Base-by-base conservation (phyloP, 192 early-diverging fungal species). In the Phycomyces nitens region DNA sequence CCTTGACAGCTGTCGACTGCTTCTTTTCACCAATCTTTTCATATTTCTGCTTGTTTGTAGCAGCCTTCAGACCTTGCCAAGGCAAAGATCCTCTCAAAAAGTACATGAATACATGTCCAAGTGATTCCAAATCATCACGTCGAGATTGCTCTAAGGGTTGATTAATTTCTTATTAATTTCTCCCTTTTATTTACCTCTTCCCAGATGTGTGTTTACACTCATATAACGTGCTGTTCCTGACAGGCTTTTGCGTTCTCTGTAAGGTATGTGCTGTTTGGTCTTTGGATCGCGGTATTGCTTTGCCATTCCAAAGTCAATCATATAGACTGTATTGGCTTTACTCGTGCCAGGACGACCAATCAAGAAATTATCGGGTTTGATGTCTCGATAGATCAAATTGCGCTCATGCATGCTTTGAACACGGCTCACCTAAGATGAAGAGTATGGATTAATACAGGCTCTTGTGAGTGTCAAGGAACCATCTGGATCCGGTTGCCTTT, bases 21-120 rank as follows among this genome's bases (percentile, higher is more conserved):
- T 99, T 99, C 84, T 94, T 94, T 73, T 99, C 95, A 27, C 96
- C 96, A 77, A 99, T 99, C 72, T 96, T 94, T 74, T 99, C 96
- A 77, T 99, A 99, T 70, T 99, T 99, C 87, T 99, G 95, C 72
- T 96, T 95, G 84, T 99, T 99, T 58, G 92, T 95, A 18, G 89
- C 91, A 12, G 96, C 96, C 79, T 97, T 97, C 21, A 99, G 76
- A 9, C 96, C 96, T 80, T 99, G 96, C 96, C 96, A 99, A n/a
- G 96, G 96, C 40, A 99, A 76, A 20, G 84, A 85, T 10, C 95
- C 94, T 58, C 94, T 84, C 75, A 99, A 79, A 71, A 99, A 96
- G 78, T 99, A 99, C 87, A 99, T 93, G 65, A 99, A 95, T 8
- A 99, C 96, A 73, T 99, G 96, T 44, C 96, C 96, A 62, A 99